Evolutionary conservation across 306 rosid species (phyloP).

Genomic region (Sechiopsis laciniata): DNA sequence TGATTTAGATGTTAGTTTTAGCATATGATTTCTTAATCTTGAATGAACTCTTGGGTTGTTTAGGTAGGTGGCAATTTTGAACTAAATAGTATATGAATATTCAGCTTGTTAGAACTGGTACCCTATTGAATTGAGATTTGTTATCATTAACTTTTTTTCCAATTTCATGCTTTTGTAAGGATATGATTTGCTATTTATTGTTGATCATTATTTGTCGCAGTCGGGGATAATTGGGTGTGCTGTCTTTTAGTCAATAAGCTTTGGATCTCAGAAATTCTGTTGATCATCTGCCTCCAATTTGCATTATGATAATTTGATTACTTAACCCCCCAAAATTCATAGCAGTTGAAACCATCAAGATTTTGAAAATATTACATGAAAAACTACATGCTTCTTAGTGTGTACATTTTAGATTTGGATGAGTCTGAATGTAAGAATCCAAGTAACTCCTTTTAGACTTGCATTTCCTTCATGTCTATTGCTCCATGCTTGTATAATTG

Average conservation of each 20-base stretch:
- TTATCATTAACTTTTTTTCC: not conserved
- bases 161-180: not conserved
- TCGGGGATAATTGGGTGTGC: not conserved
- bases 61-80: conserved; percentile 6
- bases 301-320: not conserved
- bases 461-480: not conserved
- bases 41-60: not conserved
- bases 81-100: not conserved
- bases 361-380: not conserved
- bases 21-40: not conserved
- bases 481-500: not conserved
- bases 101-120: not conserved
- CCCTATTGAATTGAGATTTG: not conserved
- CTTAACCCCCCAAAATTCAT: not conserved
- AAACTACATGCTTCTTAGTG: not conserved
- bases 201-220: not conserved
- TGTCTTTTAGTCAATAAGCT: not conserved
- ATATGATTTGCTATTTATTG: not conserved
- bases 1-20: not conserved
- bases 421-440: not conserved
- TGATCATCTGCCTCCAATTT: not conserved
- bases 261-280: not conserved
- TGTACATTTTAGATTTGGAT: not conserved
- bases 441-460: not conserved
- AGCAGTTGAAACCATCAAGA: not conserved